A percentile compares a stretch with the other conserved stretches of the same genome.
These are phyloP conservation scores for Oryza rufipogon DNA, from an alignment of 176 grass and related monocot species.

Conservation along the genomic window DNA sequence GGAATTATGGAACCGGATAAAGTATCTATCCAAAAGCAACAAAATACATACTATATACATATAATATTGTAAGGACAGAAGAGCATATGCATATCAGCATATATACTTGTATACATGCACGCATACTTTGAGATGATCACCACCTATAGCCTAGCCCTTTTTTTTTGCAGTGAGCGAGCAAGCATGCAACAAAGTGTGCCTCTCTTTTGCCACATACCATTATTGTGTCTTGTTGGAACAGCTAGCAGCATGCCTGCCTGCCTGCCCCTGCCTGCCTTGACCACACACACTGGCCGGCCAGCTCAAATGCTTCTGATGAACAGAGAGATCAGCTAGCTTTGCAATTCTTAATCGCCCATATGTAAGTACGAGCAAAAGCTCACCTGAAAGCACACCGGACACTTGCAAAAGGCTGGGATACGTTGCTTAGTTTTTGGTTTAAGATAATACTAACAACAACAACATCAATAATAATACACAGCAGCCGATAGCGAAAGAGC, in stretches of 20 bases:
- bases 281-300: neutral
- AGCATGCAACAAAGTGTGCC: conserved; percentile 2
- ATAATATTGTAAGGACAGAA: too few relatives aligned
- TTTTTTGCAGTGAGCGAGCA: neutral
- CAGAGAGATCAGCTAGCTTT: neutral
- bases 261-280: neutral
- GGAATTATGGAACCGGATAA: too few relatives aligned
- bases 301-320: neutral
- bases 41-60: too few relatives aligned
- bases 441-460: neutral
- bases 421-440: neutral
- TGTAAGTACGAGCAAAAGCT: neutral
- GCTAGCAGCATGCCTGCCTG: neutral
- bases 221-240: conserved; percentile 14
- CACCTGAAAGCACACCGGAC: neutral
- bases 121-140: neutral
- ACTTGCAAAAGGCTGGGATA: neutral
- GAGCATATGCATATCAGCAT: too few relatives aligned
- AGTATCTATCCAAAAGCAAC: too few relatives aligned
- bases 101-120: too few relatives aligned
- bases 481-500: neutral
- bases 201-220: neutral
- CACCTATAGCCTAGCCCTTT: neutral
- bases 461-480: neutral
- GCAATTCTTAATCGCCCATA: neutral